Percentiles rank a stretch among this genome's conserved stretches.
These are phyloP conservation scores for Fusarium penzigii DNA, from an alignment of 2,329 filamentous ascomycete species.

Conservation along the genomic window DNA sequence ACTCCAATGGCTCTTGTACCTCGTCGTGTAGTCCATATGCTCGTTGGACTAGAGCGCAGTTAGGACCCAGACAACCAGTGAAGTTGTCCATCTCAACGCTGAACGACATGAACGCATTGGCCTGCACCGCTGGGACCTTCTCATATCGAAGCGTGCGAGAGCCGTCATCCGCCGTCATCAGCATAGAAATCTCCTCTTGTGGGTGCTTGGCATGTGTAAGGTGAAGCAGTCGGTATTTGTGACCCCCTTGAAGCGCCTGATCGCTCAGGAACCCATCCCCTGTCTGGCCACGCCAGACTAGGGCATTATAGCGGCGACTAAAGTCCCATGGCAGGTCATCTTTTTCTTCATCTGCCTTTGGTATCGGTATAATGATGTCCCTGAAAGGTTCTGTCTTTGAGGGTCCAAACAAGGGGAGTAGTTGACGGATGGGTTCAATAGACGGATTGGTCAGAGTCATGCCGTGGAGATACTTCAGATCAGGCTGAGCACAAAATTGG, in stretches of 20 bases:
- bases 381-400: conserved; percentile 71
- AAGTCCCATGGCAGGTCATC: conserved; percentile 51
- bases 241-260: conserved; percentile 65
- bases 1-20: conserved; percentile 54
- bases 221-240: conserved; percentile 71
- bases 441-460: conserved; percentile 68
- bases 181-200: conserved; percentile 51
- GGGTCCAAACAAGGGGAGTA: conserved; percentile 75
- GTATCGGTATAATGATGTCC: conserved; percentile 74
- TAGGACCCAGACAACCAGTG: conserved; percentile 54
- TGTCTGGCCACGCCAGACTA: conserved; percentile 77
- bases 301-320: conserved; percentile 59
- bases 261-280: conserved; percentile 53
- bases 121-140: conserved; percentile 50
- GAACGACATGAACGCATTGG: conserved; percentile 55
- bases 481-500: conserved; percentile 75
- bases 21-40: conserved; percentile 41
- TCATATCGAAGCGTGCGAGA: conserved; percentile 54
- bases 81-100: conserved; percentile 62
- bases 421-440: conserved; percentile 60
- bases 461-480: conserved; percentile 72
- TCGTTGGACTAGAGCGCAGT: conserved; percentile 32
- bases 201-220: conserved; percentile 60
- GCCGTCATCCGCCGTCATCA: conserved; percentile 49
- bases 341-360: conserved; percentile 41